phyloP scores from a whole-genome alignment of 2,329 filamentous ascomycete genomes.

The Bipolaris bicolor region DNA sequence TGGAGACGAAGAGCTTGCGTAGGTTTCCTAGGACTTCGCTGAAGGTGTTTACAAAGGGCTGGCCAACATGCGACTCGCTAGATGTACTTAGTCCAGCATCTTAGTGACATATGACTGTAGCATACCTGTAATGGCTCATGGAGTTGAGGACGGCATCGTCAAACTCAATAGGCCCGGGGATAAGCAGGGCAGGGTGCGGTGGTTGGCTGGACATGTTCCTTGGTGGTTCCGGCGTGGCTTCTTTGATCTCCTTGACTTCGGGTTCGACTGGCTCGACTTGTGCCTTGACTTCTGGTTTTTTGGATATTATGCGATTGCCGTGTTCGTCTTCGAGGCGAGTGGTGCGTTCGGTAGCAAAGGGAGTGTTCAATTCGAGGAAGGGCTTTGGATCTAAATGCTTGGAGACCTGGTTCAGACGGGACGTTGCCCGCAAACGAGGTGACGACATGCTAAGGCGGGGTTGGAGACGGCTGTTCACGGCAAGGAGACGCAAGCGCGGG shows the following conservation, averaged over 20 bases:
- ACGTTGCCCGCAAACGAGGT: constrained; percentile 46
- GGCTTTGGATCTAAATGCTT: constrained; percentile 64
- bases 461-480: constrained; percentile 37
- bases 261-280: constrained; percentile 12
- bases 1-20: constrained; percentile 92
- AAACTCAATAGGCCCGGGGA: constrained; percentile 97
- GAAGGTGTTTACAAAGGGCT: constrained; percentile 87
- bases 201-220: constrained; percentile 63
- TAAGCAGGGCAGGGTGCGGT: constrained; percentile 78
- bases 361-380: constrained; percentile 66
- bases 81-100: constrained; percentile 6
- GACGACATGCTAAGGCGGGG: constrained; percentile 42
- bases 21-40: constrained; percentile 87
- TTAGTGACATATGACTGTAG: neutral
- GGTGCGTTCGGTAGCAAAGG: constrained; percentile 65
- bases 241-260: constrained; percentile 13
- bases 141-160: constrained; percentile 94
- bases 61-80: constrained; percentile 92
- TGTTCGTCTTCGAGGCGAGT: constrained; percentile 60
- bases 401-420: constrained; percentile 65
- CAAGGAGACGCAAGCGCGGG: constrained; percentile 32
- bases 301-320: constrained; percentile 42
- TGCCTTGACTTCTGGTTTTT: constrained; percentile 9
- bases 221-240: constrained; percentile 23
- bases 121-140: constrained; percentile 90